phyloP scores from a whole-genome alignment of 2,329 filamentous ascomycete genomes.

The Periconia digitata region DNA sequence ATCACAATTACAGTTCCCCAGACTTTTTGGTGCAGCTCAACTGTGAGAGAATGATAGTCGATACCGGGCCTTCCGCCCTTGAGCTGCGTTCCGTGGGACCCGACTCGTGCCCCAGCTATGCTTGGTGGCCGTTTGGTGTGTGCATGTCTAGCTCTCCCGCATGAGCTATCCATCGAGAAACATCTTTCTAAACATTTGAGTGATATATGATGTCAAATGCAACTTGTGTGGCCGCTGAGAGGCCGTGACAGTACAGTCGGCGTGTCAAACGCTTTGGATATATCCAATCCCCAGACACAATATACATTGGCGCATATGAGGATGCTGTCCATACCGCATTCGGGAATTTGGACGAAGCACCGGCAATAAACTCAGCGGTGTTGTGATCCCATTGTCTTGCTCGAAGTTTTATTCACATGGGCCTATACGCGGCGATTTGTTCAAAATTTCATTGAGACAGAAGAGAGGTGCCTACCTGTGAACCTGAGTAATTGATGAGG shows the following conservation, averaged over 20 bases:
- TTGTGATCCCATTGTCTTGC: too few species aligned
- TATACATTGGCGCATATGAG: not conserved
- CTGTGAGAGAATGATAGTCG: not conserved
- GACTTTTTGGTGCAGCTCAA: not conserved
- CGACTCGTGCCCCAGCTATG: not conserved
- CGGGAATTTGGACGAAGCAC: not conserved
- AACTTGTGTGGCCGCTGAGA: not conserved
- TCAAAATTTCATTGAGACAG: too few species aligned
- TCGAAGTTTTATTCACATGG: too few species aligned
- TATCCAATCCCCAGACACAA: not conserved
- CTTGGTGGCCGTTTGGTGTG: not conserved
- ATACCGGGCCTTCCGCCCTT: not conserved
- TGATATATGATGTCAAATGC: not conserved
- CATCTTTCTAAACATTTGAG: not conserved
- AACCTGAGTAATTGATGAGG: too few species aligned
- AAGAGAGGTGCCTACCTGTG: too few species aligned
- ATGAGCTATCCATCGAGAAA: too few species aligned
- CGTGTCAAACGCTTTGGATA: not conserved
- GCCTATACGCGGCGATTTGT: too few species aligned
- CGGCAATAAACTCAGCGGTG: not conserved
- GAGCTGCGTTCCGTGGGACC: not conserved
- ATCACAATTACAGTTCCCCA: not conserved
- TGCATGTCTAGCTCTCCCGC: not conserved
- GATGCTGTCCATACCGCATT: not conserved
- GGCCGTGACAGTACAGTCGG: not conserved